Conservation (phyloP, 352 stramenopile species). For the Thraustochytrium sp. region DNA sequence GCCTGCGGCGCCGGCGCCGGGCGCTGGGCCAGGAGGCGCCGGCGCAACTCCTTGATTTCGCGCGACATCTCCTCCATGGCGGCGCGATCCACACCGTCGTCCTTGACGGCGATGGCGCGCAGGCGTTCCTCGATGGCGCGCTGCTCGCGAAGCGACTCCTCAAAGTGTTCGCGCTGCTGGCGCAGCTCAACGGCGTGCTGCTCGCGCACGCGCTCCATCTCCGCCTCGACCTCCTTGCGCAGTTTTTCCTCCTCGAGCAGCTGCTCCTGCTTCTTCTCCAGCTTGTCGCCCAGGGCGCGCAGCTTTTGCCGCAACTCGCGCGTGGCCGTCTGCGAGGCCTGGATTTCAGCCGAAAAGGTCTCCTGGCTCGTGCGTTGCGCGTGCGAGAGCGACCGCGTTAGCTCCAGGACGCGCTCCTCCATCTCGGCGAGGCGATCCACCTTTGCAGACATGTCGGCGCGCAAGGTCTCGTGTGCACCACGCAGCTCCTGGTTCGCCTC, state of each 20-base stretch:
- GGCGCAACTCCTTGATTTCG: neutral
- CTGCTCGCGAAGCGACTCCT: neutral
- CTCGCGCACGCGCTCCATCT: neutral
- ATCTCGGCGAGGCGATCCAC: neutral
- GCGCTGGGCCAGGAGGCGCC: neutral
- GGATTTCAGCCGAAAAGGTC: neutral
- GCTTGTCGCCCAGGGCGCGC: neutral
- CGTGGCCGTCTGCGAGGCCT: neutral
- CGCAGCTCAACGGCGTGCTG: neutral
- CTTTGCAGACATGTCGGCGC: neutral
- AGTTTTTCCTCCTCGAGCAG: neutral
- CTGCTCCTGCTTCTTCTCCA: conserved; percentile 8
- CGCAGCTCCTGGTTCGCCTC: neutral
- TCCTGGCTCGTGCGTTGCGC: neutral
- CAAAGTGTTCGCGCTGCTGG: conserved; percentile 27
- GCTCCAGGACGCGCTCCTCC: neutral
- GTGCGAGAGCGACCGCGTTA: neutral
- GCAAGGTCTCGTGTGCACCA: neutral
- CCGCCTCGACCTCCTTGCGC: neutral
- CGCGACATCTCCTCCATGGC: neutral
- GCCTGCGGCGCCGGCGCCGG: neutral
- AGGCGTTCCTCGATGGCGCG: neutral
- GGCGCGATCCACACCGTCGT: neutral
- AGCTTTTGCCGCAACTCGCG: neutral
- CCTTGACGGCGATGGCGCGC: neutral